Conservation (phyloP, 2,329 filamentous ascomycete species). For the Trichoderma afroharzianum region DNA sequence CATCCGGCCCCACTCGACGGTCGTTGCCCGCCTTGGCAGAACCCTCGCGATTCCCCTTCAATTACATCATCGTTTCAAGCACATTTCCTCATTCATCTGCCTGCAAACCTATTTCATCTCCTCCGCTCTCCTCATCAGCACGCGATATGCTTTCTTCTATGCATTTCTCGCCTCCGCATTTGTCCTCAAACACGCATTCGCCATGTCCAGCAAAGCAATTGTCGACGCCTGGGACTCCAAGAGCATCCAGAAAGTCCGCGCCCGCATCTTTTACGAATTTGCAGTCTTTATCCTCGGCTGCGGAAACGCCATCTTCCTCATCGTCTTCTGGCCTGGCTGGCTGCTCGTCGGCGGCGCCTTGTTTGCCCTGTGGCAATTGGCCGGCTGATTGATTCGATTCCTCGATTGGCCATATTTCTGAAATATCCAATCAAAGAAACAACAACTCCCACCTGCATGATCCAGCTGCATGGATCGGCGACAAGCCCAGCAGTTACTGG, state of each 20-base stretch:
- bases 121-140: conserved; percentile 17
- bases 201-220: conserved; percentile 29
- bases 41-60: conserved; percentile 33
- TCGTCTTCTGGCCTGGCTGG: conserved; percentile 59
- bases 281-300: conserved; percentile 49
- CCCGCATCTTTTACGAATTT: conserved; percentile 50
- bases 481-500: neutral
- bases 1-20: conserved; percentile 29
- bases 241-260: conserved; percentile 36
- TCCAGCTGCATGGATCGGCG: neutral
- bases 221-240: conserved; percentile 38
- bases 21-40: conserved; percentile 34
- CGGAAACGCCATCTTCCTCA: conserved; percentile 45
- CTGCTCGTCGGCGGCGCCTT: conserved; percentile 40
- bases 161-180: conserved; percentile 26
- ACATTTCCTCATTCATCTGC: conserved; percentile 23
- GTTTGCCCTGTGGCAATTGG: conserved; percentile 34
- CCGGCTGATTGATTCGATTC: conserved; percentile 34
- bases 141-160: neutral
- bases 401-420: conserved; percentile 18
- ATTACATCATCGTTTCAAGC: conserved; percentile 33
- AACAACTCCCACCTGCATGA: neutral
- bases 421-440: neutral
- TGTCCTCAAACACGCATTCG: conserved; percentile 25
- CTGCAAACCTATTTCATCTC: conserved; percentile 31